Percentiles rank a stretch among this genome's conserved stretches.
These are phyloP conservation scores for Blastobotrys americana DNA, from an alignment of 805 yeast species.

Conservation along the genomic window DNA sequence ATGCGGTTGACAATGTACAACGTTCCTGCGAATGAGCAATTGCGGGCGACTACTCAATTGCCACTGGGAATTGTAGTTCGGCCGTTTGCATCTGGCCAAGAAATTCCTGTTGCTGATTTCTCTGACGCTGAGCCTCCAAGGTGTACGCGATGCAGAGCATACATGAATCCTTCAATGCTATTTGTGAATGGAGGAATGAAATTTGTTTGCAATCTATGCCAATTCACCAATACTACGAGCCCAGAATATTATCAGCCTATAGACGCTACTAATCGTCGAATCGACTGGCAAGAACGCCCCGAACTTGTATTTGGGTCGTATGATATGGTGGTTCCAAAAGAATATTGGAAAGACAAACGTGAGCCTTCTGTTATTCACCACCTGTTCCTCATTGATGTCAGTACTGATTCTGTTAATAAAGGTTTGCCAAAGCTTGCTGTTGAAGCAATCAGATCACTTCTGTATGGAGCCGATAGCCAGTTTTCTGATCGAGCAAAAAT, in stretches of 20 bases:
- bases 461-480: conserved; percentile 33
- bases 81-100: conserved; percentile 70
- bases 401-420: conserved; percentile 49
- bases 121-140: conserved; percentile 67
- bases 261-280: conserved; percentile 53
- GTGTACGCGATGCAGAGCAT: conserved; percentile 87
- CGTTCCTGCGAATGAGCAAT: conserved; percentile 65
- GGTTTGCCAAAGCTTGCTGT: conserved; percentile 58
- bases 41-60: conserved; percentile 60
- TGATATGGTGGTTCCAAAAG: conserved; percentile 71
- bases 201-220: conserved; percentile 83
- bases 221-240: conserved; percentile 63
- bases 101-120: conserved; percentile 64
- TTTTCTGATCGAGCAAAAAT: conserved; percentile 41
- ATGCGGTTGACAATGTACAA: conserved; percentile 74
- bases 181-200: conserved; percentile 50
- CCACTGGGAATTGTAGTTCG: conserved; percentile 77
- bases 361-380: conserved; percentile 51
- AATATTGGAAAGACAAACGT: conserved; percentile 47
- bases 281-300: conserved; percentile 58
- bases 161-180: conserved; percentile 77
- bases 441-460: conserved; percentile 58
- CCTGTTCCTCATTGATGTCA: conserved; percentile 66
- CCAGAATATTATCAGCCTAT: conserved; percentile 57
- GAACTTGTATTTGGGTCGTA: conserved; percentile 79